These are phyloP conservation scores for Diddensiella santjacobensis DNA, from an alignment of 805 yeast genomes.

Conservation along the genomic window DNA sequence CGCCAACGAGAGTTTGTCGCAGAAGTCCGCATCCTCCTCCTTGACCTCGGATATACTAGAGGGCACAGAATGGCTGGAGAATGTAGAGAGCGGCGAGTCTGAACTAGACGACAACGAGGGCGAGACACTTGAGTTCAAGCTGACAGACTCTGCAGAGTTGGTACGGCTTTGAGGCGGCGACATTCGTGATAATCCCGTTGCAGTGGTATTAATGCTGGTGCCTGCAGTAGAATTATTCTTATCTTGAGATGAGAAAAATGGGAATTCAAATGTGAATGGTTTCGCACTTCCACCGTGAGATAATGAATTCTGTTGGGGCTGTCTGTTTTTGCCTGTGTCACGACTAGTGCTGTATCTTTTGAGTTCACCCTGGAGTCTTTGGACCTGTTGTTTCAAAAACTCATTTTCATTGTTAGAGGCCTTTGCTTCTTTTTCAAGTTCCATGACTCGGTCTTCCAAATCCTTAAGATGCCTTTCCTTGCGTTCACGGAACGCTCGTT, in stretches of 20 bases:
- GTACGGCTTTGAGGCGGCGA: not conserved
- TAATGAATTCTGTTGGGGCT: constrained; percentile 1
- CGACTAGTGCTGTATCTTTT: constrained; percentile 39
- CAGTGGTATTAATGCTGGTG: too few species aligned
- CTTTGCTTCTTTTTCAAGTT: constrained; percentile 67
- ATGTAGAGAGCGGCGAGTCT: constrained; percentile 7
- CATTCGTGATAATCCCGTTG: not conserved
- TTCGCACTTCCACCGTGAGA: constrained; percentile 9
- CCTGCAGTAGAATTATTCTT: not conserved
- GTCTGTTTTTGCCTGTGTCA: not conserved
- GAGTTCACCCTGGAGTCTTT: constrained; percentile 67
- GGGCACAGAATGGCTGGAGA: not conserved
- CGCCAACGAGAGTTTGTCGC: constrained; percentile 69
- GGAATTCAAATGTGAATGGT: constrained; percentile 51
- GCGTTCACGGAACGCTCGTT: constrained; percentile 92
- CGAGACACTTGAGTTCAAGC: not conserved
- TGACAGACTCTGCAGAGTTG: not conserved
- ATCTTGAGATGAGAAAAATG: constrained; percentile 39
- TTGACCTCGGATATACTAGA: constrained; percentile 2
- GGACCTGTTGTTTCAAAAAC: constrained; percentile 71
- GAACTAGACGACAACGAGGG: not conserved
- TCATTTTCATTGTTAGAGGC: constrained; percentile 69
- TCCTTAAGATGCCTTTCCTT: constrained; percentile 85
- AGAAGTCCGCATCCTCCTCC: constrained; percentile 61
- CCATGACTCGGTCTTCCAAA: constrained; percentile 70